Base-by-base conservation (phyloP, 345 rosid species). In the Pelargonium nanum region DNA sequence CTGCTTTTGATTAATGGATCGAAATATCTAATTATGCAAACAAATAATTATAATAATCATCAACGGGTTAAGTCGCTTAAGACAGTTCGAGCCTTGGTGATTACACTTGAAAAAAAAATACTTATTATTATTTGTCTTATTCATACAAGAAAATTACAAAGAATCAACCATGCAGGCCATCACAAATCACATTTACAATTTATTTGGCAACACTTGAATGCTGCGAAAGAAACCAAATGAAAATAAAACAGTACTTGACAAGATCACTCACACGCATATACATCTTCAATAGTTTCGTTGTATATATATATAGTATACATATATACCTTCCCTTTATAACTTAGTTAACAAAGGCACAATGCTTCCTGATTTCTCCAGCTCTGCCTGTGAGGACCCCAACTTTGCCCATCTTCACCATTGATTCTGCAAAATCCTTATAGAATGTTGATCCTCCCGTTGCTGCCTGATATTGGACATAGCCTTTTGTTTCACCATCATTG, bases 391-490 rank as follows among this genome's bases (percentile, higher is more conserved):
- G 69, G 63, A 82, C 90, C 0, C 70, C 84, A 26, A 83, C 65
- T 68, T 86, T 70, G 22, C 92, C 96, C 92, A 88, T 80, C 0
- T 83, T 83, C 32, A 76, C 78, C 89, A 85, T 88, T 32, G 96
- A 83, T 48, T 24, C 77, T 1, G 81, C 85, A 60, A 88, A 88
- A 66, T 88, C 92, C 53, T 69, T 56, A 12, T 69, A 80, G 78
- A 85, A 85, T 22, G 74, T 72, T 13, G 85, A 73, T 0, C 74
- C 68, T 6, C 53, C 0, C 8, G 56, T 55, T 0, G 58, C 21
- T 0, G 24, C 62, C 60, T 85, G 81, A 26, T 34, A 23, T 22
- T 66, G 48, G 55, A 88, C 66, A 53, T 85, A 85, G 32, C 74
- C 70, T 69, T 70, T 83, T 6, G 87, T 78, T 24, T 72, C 67